Base-by-base conservation (phyloP, 495 filamentous ascomycete species). In the Trichoderma virens region DNA sequence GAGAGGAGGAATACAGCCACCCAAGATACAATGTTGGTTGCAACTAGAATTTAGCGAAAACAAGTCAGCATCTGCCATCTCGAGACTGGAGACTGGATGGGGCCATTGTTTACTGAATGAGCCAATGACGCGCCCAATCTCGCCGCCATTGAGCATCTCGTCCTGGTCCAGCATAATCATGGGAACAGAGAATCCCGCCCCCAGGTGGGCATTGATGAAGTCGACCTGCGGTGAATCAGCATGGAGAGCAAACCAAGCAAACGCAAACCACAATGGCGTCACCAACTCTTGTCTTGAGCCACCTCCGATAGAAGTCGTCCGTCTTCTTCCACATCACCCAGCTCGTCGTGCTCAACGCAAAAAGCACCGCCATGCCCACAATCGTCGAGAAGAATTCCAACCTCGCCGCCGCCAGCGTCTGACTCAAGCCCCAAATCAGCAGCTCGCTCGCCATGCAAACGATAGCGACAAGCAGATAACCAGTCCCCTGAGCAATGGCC, bases 121-220 rank as follows among this genome's bases (percentile, higher is more conserved):
- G 2, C 23, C 64, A 28, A 65, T 62, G 2, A 62, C 60, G 1
- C 39, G 28, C 14, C 38, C 60, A 38, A 65, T 38, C 16, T 43
- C 30, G 5, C 16, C 25, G 23, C 38, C 41, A 31, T 65, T 60
- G 38, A 62, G 60, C 23, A 51, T 54, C 60, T 65, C 30, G 13
- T 35, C 43, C 16, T 35, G 59, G 32, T 31, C 41, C n/a, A 62
- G 28, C 64, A 62, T 62, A 27, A 65, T 59, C 35, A 65, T 54
- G 14, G 64, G 64, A 11, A 65, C 25, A 23, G 64, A 20, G 41
- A 65, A 65, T 14, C 64, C 64, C 20, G 61, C 45, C 25, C 59
- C 60, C 3, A 65, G 47, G 59, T 65, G 34, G 18, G 30, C 32
- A 47, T 62, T 65, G 59, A 62, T 59, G n/a, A 65, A 62, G 34